phyloP scores from a whole-genome alignment of 2,329 filamentous ascomycete genomes.

The Alternaria gaisen region DNA sequence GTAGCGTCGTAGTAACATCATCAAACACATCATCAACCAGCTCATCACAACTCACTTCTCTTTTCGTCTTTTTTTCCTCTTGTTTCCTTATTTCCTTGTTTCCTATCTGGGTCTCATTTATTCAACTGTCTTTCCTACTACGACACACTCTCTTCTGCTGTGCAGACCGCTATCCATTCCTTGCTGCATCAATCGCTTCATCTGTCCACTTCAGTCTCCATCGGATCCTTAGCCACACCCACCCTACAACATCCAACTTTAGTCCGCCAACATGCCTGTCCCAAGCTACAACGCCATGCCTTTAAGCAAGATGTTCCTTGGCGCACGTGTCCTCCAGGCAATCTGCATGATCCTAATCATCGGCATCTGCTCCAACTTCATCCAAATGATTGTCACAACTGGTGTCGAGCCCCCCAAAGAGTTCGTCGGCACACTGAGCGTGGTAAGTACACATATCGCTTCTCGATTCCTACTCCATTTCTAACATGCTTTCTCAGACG shows the following conservation, averaged over 20 bases:
- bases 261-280: slow-evolving; percentile 59
- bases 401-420: slow-evolving; percentile 73
- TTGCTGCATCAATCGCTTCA: slow-evolving; percentile 35
- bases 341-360: slow-evolving; percentile 78
- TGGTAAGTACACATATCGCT: slow-evolving; percentile 66
- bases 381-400: slow-evolving; percentile 74
- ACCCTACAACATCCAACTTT: slow-evolving; percentile 14
- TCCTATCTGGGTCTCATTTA: slow-evolving; percentile 39
- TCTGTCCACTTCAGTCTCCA: slow-evolving; percentile 28
- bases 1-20: slow-evolving; percentile 28
- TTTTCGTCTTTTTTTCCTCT: slow-evolving; percentile 45
- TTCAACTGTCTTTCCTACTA: slow-evolving; percentile 16
- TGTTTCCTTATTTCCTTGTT: slow-evolving; percentile 48
- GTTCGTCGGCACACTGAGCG: slow-evolving; percentile 78
- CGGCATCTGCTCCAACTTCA: slow-evolving; percentile 83
- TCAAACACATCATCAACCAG: slow-evolving; percentile 47
- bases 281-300: slow-evolving; percentile 71
- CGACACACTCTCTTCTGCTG: slow-evolving; percentile 46
- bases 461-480: not conserved
- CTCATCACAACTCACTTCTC: slow-evolving; percentile 45
- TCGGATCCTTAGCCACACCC: slow-evolving; percentile 28
- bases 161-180: slow-evolving; percentile 47
- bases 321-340: slow-evolving; percentile 74
- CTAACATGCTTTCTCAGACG: slow-evolving; percentile 63
- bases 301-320: slow-evolving; percentile 79